Base-by-base conservation (phyloP, 768 basidiomycete species). In the Lanmaoa rubissima region DNA sequence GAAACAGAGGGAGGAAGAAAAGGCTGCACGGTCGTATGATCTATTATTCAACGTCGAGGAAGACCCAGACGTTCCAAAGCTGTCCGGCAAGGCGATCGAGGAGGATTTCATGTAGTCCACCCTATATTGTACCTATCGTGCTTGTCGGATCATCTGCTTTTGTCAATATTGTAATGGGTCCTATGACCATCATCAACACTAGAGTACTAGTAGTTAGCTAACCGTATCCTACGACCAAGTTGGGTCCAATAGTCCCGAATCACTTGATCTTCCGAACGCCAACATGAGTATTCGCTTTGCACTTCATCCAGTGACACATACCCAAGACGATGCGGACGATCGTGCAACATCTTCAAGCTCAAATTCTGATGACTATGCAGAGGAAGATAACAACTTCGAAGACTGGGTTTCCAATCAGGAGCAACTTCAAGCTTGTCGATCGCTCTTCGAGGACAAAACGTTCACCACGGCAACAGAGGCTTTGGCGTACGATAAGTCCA, bases 11-110 rank as follows among this genome's bases (percentile, higher is more conserved):
- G 93, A 90, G 69, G 92, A 86, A 17, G 92, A 94, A 66, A 96
- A 95, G 66, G 87, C 87, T 17, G 86, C 90, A 10, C 76, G 87
- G n/a, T 92, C 88, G 2, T 98, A 98, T 60, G 92, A 94, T 69
- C 76, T 80, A 0, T 74, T 98, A 49, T 92, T 89, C 74, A 80
- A 80, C 26, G 87, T 78, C 3, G 83, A 85, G 44, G 81, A 80
- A 53, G 84, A 85, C 28, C 82, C 84, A 12, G 70, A 74, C 34
- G 75, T 57, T 12, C 77, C 76, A 24, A 74, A 75, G 61, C 82
- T 83, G 71, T 85, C 84, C 3, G 88, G 84, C 13, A 79, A 82
- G 61, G 92, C 91, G 64, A 75, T 92, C 65, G 90, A 92, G 69
- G 91, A 94, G 48, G 92, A 94, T 69, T 94, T 94, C 69, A 94